A percentile compares a stretch with the other conserved stretches of the same genome.
These are phyloP conservation scores for Nidula niveotomentosa DNA, from an alignment of 1,284 basidiomycete species.

Conservation along the genomic window DNA sequence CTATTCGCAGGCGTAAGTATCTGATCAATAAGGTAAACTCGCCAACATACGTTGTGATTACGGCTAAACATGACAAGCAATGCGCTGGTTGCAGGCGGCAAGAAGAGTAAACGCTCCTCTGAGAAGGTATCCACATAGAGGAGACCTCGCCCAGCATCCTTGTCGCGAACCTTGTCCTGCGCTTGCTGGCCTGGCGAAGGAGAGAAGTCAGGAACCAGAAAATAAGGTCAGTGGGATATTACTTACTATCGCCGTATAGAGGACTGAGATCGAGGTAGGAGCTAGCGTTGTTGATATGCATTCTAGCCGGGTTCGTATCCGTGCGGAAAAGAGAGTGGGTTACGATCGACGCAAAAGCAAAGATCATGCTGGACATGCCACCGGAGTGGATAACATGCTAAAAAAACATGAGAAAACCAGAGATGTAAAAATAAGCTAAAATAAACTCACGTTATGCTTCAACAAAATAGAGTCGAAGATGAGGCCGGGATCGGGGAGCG, in stretches of 20 bases:
- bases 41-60: conserved; percentile 44
- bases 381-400: conserved; percentile 36
- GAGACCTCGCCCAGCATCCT: conserved; percentile 37
- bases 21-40: too few relatives aligned
- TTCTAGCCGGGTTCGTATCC: conserved; percentile 25
- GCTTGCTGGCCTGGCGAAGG: conserved; percentile 24
- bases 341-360: conserved; percentile 46
- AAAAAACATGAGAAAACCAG: neutral
- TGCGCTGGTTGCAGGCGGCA: conserved; percentile 49
- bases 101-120: conserved; percentile 49
- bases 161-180: conserved; percentile 40
- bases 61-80: conserved; percentile 50
- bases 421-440: neutral
- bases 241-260: conserved; percentile 39
- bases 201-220: conserved; percentile 3
- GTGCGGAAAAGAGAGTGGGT: conserved; percentile 47
- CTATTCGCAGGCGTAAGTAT: conserved; percentile 14
- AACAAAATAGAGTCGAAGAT: conserved; percentile 50
- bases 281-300: conserved; percentile 49
- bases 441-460: conserved; percentile 25
- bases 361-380: conserved; percentile 48
- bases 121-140: conserved; percentile 42
- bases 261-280: conserved; percentile 59
- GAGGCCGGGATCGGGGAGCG: conserved; percentile 46
- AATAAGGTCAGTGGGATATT: neutral